phyloP scores from a whole-genome alignment of 805 yeast genomes.

The Myxozyma nipponensis region DNA sequence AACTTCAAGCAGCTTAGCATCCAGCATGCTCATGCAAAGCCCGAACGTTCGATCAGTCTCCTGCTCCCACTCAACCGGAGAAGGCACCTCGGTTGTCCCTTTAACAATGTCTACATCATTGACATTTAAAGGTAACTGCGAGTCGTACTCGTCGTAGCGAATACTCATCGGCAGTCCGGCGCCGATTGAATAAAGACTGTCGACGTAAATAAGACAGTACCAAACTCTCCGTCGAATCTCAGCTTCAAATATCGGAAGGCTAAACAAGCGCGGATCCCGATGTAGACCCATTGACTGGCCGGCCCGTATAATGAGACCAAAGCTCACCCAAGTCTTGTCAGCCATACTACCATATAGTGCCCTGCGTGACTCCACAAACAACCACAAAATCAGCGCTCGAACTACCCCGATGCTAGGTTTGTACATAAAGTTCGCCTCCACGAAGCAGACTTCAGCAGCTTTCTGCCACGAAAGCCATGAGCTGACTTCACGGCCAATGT shows the following conservation, averaged over 20 bases:
- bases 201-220: slow-evolving; percentile 31
- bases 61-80: slow-evolving; percentile 16
- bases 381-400: slow-evolving; percentile 34
- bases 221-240: slow-evolving; percentile 35
- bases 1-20: slow-evolving; percentile 18
- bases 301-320: slow-evolving; percentile 33
- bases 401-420: slow-evolving; percentile 34
- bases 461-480: slow-evolving; percentile 32
- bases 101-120: slow-evolving; percentile 31
- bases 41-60: slow-evolving; percentile 30
- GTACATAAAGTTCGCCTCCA: slow-evolving; percentile 33
- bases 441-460: slow-evolving; percentile 34
- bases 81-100: slow-evolving; percentile 21
- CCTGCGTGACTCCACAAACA: slow-evolving; percentile 30
- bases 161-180: slow-evolving; percentile 36
- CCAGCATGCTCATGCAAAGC: slow-evolving; percentile 21
- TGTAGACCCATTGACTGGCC: slow-evolving; percentile 39
- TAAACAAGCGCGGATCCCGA: slow-evolving; percentile 37
- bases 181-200: slow-evolving; percentile 30
- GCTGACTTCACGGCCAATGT: slow-evolving; percentile 23
- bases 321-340: slow-evolving; percentile 33
- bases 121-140: slow-evolving; percentile 30
- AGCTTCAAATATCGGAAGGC: slow-evolving; percentile 33
- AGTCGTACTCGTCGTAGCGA: slow-evolving; percentile 33
- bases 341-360: slow-evolving; percentile 25